Base-by-base conservation (phyloP, 768 basidiomycete species). In the Rickenella mellea region DNA sequence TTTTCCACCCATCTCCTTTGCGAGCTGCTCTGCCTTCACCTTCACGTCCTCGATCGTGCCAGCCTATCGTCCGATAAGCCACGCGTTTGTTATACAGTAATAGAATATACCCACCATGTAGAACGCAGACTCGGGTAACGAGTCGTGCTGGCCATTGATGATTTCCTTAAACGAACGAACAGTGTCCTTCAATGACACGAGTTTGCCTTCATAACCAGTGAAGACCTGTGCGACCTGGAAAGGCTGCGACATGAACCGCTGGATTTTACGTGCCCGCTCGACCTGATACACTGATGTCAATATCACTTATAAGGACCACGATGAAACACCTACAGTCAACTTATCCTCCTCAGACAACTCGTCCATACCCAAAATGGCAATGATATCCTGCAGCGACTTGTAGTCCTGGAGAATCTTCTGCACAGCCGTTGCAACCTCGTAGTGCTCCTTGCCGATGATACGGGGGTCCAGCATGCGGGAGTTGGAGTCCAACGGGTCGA, bases 261-360 rank as follows among this genome's bases (percentile, higher is more conserved):
- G 91, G 59, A 97, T 92, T 74, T 96, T 96, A 65, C 92, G 89
- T 49, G 91, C 93, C 66, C 92, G 91, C 71, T 93, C 88, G 70
- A 96, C 92, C 83, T 85, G 45, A 7, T 37, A 54, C 4, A 33
- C 32, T 28, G n/a, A 46, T 25, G 24, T 39, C 15, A n/a, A 33
- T 24, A 22, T 36, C 24, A 41, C 15, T 11, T 27, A 7, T 2
- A 31, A 6, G 5, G 25, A 24, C 31, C 24, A 7, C 22, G 6
- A 40, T 45, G 43, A 21, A 38, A 45, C 48, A 71, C 77, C 62
- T 68, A 90, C 91, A 51, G 93, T 97, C 52, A 98, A 71, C 71
- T 99, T 99, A 72, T 99, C 96, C 72, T 98, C 96, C 64, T 99
- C 96, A 14, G 94, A 98, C 76, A 99, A 81, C 67, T 99, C 96